Evolutionary conservation across 805 yeast species (phyloP), one percentile per base, ranked within the genome.

Genomic region (Kodamaea jinghongensis): DNA sequence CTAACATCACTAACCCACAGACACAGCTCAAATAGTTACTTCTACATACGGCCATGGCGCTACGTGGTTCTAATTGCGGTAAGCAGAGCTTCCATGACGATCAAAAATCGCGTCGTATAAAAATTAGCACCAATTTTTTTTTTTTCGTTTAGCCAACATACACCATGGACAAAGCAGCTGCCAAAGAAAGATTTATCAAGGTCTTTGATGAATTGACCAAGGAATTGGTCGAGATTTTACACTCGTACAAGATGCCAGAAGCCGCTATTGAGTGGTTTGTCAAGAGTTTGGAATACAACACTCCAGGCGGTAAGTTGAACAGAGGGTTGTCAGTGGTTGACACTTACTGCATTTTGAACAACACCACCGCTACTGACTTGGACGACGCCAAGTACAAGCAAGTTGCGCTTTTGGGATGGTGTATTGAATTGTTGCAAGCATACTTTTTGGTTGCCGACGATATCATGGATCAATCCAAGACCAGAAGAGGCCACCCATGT

Each of bases 401-500:
- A 55, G 86, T 87, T 28, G 93, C 97, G 7, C 70, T 90, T 36
- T 74, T 93, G 49, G 99, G 99, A 15, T 93, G 99, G 99, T 75
- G 88, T 52, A 80, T 93, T 51, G 99, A 93, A 70, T 75, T 93
- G 49, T 73, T 91, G 52, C 99, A 91, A 69, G 98, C 97, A 2
- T 93, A 87, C 63, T 93, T 93, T 74, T 75, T 93, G 55, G 98
- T 93, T 42, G 95, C 98, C 23, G 99, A 93, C 63, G 99, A 93
- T 62, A 93, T 93, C 81, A 93, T 93, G 99, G 99, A 93, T 64
- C 79, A 81, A 51, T 86, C 96, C 25, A 84, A 87, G 63, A 93
- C 99, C 30, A 86, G 99, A 75, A 83, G 99, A 64, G 99, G 97
- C 44, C 97, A 91, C 68, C 93, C 96, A 50, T 93, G 99, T 67